Percentiles rank a stretch among this genome's conserved stretches.
phyloP scores from a whole-genome alignment of 2,329 filamentous ascomycete species.

The Fusarium denticulatum region DNA sequence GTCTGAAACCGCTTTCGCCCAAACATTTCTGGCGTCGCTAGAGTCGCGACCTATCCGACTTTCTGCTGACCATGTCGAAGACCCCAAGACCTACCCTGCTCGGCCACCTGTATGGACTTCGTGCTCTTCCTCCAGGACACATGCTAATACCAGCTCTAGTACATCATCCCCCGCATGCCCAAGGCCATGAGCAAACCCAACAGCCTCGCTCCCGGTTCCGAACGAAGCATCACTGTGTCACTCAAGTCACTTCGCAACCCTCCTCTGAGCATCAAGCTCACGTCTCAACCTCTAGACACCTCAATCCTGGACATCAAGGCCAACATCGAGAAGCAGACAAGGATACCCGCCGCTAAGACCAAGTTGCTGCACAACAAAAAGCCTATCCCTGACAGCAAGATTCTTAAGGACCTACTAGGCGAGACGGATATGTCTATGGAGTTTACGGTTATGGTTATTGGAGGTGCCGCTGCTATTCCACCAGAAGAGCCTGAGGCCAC shows the following conservation, averaged over 20 bases:
- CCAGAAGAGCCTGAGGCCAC: conserved; percentile 52
- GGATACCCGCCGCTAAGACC: conserved; percentile 78
- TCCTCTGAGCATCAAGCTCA: conserved; percentile 72
- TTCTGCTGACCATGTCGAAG: conserved; percentile 89
- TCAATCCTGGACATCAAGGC: conserved; percentile 83
- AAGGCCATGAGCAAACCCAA: conserved; percentile 62
- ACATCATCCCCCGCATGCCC: conserved; percentile 76
- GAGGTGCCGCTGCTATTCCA: conserved; percentile 65
- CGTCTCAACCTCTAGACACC: conserved; percentile 71
- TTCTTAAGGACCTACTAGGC: conserved; percentile 75
- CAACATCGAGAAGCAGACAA: conserved; percentile 70
- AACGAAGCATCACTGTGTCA: conserved; percentile 65
- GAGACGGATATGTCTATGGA: conserved; percentile 67
- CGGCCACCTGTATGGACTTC: conserved; percentile 72
- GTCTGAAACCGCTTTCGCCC: conserved; percentile 88
- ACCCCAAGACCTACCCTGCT: conserved; percentile 80
- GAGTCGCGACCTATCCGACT: conserved; percentile 84
- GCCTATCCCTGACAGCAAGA: conserved; percentile 80
- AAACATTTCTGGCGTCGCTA: conserved; percentile 81
- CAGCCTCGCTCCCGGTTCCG: conserved; percentile 61
- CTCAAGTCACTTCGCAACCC: conserved; percentile 84
- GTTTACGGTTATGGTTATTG: conserved; percentile 88
- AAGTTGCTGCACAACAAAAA: conserved; percentile 90
- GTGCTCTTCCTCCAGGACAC: not conserved
- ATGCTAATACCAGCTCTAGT: conserved; percentile 56